Base-by-base conservation (phyloP, 2,329 filamentous ascomycete species). In the Botryosphaeria dothidea region DNA sequence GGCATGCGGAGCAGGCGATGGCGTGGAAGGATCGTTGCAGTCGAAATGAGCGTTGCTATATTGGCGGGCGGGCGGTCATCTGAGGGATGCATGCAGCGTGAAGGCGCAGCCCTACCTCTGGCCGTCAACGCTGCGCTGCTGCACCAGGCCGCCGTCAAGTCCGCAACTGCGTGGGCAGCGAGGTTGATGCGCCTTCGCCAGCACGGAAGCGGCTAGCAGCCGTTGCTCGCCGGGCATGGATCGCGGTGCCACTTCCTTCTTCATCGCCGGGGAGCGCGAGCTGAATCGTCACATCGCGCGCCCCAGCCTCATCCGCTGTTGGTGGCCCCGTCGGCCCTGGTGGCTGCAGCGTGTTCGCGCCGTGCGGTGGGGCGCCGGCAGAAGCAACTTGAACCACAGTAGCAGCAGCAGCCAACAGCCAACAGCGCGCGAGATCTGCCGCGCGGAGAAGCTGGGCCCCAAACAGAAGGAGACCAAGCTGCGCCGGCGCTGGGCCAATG, bases 401-500 rank as follows among this genome's bases (percentile, higher is more conserved):
- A 15, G 38, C 38, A 41, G 36, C 36, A 15, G 36, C 36, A n/a
- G 38, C 38, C 38, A 27, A 34, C 36, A 25, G 21, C 3, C 19
- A 29, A 31, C 31, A 19, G 45, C 49, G 62, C 45, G 21, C 49
- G 62, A 64, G 62, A 64, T 64, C 62, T 64, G 62, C 62, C 43
- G 62, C 62, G 62, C 54, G 62, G 62, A 64, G 62, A 64, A 64
- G 62, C 38, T 57, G 62, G 38, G 51, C 51, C 62, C 49, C 51
- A 64, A 64, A 57, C 51, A 57, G 51, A 38, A 57, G 62, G 51
- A 48, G 60, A 54, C 13, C 51, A 38, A 31, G 51, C 51, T 49
- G 46, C 4, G 1, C 38, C 6, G 46, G 46, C 46, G 52, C 52
- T 21, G 52, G 31, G 41, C 57, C 54, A 56, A 56, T n/a, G n/a